These are phyloP conservation scores for Fusarium nanum DNA, from an alignment of 2,329 filamentous ascomycete genomes.

Conservation along the genomic window DNA sequence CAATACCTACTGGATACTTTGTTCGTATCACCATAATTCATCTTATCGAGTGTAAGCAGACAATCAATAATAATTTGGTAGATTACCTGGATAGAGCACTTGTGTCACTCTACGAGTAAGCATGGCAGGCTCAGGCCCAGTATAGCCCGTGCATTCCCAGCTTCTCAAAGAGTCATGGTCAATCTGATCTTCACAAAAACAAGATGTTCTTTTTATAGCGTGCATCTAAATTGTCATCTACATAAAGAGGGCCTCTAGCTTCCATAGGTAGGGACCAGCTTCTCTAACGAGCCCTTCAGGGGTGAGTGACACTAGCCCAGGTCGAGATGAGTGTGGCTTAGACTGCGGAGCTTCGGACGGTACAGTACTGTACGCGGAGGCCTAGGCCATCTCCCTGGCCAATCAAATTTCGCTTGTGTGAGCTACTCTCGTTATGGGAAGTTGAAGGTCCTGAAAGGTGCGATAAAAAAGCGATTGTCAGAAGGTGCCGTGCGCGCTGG, in stretches of 20 bases:
- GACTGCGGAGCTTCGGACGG: conserved; percentile 37
- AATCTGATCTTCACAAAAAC: background rate
- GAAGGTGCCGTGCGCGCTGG: conserved; percentile 13
- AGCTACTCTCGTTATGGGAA: conserved; percentile 16
- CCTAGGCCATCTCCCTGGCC: background rate
- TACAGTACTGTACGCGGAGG: conserved; percentile 38
- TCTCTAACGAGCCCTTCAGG: conserved; percentile 13
- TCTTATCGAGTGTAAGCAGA: background rate
- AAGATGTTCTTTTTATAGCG: conserved; percentile 30
- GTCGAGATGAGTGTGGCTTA: conserved; percentile 42
- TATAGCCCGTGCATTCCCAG: background rate
- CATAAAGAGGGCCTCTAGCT: conserved; percentile 9
- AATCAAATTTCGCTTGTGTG: conserved; percentile 20
- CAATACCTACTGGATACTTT: background rate
- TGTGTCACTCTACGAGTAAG: conserved; percentile 9
- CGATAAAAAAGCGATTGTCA: conserved; percentile 34
- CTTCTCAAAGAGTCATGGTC: background rate
- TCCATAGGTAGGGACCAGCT: conserved; percentile 3
- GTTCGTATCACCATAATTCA: background rate
- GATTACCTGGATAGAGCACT: background rate
- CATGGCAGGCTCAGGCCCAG: background rate
- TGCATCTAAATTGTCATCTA: conserved; percentile 24
- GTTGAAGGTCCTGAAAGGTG: conserved; percentile 35
- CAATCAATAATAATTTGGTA: background rate
- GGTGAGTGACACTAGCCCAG: conserved; percentile 12